Evolutionary conservation across 441 rosid species (phyloP), one percentile per base, ranked within the genome.

Genomic region (Syzygium syzygioides): DNA sequence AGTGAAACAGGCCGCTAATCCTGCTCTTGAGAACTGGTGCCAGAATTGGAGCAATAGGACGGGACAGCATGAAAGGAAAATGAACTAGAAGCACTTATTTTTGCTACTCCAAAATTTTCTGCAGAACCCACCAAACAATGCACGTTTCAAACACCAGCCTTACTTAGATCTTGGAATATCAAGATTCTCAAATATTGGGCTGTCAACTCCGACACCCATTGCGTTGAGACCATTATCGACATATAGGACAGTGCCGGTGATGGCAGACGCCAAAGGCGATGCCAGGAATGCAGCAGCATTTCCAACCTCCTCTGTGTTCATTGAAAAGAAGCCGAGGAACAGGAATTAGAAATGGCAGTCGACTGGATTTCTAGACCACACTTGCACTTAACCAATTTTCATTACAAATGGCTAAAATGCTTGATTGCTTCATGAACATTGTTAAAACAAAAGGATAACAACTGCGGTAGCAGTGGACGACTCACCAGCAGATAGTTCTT

Each of bases 161-260:
- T 90, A 92, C 85, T 92, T 86, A 86, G 89, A 92, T 88, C 90
- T 94, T 15, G 96, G 95, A 87, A 93, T 95, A 93, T 94, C 90
- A 25, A 98, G 97, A 88, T 94, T 94, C 86, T 87, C 91, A 53
- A 98, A 95, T 80, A 94, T 91, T 1, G 98, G 99, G 91, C 99
- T 96, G 94, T 97, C 99, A 0, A 97, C 91, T 64, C 96, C 98
- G 1, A 97, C 98, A 7, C 99, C 99, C 99, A 97, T 97, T 48
- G 97, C 96, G 37, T 96, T 96, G 57, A 97, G 95, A 55, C 99
- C 99, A 90, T 98, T 98, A 91, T 97, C 99, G 5, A 96, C 99
- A 30, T 97, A 98, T 55, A 97, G 91, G 52, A 96, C 94, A 26
- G 96, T 95, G 28, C 99, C 98, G 0, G 98, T 97, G 80, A 97